Conservation (phyloP, 2,329 filamentous ascomycete genomes). For the Colletotrichum aenigma region DNA sequence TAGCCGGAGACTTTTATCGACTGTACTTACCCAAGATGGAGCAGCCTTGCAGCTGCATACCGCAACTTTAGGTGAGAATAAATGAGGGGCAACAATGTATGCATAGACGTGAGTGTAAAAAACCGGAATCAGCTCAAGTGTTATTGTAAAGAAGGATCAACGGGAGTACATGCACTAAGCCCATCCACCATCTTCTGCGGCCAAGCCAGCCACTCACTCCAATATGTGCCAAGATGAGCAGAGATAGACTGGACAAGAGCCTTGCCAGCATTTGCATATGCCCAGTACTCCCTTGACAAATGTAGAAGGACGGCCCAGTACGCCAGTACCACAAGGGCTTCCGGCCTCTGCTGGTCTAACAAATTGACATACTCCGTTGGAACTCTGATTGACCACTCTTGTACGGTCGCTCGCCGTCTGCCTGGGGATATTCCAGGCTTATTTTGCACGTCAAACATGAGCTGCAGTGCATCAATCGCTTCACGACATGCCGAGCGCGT, state of each 20-base stretch:
- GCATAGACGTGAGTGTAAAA: neutral
- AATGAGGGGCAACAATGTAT: neutral
- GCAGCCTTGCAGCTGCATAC: too few relatives aligned
- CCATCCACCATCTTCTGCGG: neutral
- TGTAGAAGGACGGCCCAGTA: conserved; percentile 49
- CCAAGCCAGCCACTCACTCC: conserved; percentile 31
- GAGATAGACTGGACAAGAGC: conserved; percentile 29
- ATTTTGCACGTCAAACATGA: conserved; percentile 28
- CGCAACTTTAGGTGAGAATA: neutral
- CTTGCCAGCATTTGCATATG: conserved; percentile 32
- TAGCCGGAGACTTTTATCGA: too few relatives aligned
- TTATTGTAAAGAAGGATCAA: neutral
- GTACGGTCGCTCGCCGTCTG: conserved; percentile 26
- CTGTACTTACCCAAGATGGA: too few relatives aligned
- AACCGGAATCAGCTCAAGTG: neutral
- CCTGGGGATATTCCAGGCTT: neutral
- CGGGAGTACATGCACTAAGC: rapidly evolving
- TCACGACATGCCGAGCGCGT: conserved; percentile 22
- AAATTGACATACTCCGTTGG: conserved; percentile 36
- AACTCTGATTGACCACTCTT: conserved; percentile 38
- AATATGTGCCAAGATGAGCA: conserved; percentile 31
- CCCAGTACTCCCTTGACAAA: conserved; percentile 34
- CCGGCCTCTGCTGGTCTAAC: conserved; percentile 37
- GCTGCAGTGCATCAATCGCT: conserved; percentile 32
- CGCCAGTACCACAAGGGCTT: conserved; percentile 42